Percentiles rank a stretch among this genome's conserved stretches.
These are phyloP conservation scores for Pelargonium cotyledonis DNA, from an alignment of 441 rosid species.

Conservation along the genomic window DNA sequence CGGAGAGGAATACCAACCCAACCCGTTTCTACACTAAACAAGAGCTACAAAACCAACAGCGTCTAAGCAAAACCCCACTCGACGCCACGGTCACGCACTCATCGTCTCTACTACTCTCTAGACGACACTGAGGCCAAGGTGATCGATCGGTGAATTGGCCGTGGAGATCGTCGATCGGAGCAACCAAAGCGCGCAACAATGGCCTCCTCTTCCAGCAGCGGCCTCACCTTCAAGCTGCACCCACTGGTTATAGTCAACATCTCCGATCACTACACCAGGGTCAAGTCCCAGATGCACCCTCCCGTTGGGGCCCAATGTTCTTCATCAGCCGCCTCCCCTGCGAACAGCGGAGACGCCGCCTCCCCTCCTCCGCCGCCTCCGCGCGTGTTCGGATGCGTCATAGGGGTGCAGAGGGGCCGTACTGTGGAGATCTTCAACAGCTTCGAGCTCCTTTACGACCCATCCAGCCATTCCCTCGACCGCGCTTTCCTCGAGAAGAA, in stretches of 20 bases:
- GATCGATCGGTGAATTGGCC: neutral
- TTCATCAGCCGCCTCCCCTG: neutral
- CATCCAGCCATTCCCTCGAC: slow-evolving; percentile 57
- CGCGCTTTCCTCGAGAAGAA: slow-evolving; percentile 87
- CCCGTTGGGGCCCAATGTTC: slow-evolving; percentile 24
- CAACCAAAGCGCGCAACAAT: slow-evolving; percentile 22
- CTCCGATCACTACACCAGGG: slow-evolving; percentile 87
- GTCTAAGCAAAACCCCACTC: no score
- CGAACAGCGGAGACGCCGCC: slow-evolving; percentile 28
- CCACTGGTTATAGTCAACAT: slow-evolving; percentile 90
- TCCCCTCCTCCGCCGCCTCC: slow-evolving; percentile 28
- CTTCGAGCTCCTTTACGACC: slow-evolving; percentile 88
- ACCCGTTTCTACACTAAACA: no score
- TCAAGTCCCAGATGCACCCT: slow-evolving; percentile 71
- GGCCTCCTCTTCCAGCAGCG: slow-evolving; percentile 94
- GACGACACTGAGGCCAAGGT: neutral
- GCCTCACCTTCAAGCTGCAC: slow-evolving; percentile 89
- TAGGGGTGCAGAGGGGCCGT: slow-evolving; percentile 88
- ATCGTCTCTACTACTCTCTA: neutral
- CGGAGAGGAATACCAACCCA: no score
- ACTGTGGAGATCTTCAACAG: slow-evolving; percentile 97
- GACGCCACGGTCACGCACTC: no score
- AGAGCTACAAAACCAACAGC: no score
- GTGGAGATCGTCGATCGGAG: neutral
- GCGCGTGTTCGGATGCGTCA: slow-evolving; percentile 86